These are phyloP conservation scores for Phaseolus coccineus DNA, from an alignment of 331 rosid species.

Conservation along the genomic window DNA sequence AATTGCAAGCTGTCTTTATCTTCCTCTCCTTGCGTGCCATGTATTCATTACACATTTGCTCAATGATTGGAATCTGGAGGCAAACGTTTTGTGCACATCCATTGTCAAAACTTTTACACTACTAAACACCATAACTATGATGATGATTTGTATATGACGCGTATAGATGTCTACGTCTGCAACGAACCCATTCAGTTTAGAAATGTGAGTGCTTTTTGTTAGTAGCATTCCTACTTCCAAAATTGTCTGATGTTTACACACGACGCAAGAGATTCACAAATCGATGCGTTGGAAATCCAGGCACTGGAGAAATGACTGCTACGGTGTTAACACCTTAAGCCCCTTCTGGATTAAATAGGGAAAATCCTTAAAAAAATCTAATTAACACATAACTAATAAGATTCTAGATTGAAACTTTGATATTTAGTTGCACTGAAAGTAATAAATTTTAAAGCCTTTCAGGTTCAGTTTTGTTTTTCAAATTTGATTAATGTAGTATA, in stretches of 20 bases:
- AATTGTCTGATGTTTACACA: no score
- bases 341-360: neutral
- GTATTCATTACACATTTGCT: neutral
- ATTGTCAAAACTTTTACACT: neutral
- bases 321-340: neutral
- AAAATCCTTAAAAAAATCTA: neutral
- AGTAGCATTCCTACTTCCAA: no score
- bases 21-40: neutral
- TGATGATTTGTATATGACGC: neutral
- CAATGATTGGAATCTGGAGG: neutral
- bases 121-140: neutral
- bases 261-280: neutral
- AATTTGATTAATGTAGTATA: no score
- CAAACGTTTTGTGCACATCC: neutral
- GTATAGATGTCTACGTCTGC: no score
- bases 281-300: neutral
- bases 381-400: neutral
- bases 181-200: no score
- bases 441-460: no score
- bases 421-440: no score
- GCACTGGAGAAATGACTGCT: neutral
- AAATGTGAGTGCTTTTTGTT: no score
- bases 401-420: neutral
- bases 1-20: neutral
- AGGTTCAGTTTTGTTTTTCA: no score